These are phyloP conservation scores for Pichia scutulata DNA, from an alignment of 805 yeast genomes.

Conservation along the genomic window DNA sequence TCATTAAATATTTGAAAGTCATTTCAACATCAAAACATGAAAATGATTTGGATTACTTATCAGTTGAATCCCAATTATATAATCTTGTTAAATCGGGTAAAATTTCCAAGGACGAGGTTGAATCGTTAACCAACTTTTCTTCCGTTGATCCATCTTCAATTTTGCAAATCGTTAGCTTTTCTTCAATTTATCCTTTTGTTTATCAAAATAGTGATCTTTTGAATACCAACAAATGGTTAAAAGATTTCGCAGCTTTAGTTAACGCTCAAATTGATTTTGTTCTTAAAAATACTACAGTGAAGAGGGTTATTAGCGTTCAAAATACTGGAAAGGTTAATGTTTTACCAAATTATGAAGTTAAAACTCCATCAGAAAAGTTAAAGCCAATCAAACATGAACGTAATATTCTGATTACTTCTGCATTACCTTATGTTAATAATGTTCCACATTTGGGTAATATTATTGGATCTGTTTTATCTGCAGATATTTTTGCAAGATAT, in stretches of 20 bases:
- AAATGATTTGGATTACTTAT: conserved; percentile 15
- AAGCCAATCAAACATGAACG: conserved; percentile 65
- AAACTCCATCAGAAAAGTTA: conserved; percentile 30
- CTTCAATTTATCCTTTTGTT: conserved; percentile 44
- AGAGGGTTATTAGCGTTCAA: conserved; percentile 30
- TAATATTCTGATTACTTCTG: conserved; percentile 87
- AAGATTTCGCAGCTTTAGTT: conserved; percentile 36
- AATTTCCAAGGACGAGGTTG: conserved; percentile 15
- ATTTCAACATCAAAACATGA: conserved; percentile 7
- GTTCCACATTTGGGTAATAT: conserved; percentile 98
- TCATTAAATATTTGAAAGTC: conserved; percentile 53
- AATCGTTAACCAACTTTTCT: conserved; percentile 5
- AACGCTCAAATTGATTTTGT: conserved; percentile 40
- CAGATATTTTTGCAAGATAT: conserved; percentile 90
- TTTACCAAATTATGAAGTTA: conserved; percentile 13
- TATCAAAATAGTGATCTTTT: not conserved
- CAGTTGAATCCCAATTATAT: conserved; percentile 40
- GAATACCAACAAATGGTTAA: conserved; percentile 31
- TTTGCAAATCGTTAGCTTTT: conserved; percentile 50
- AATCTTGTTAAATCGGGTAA: conserved; percentile 31
- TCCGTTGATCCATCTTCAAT: conserved; percentile 33
- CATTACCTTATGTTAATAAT: conserved; percentile 95
- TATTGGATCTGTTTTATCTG: conserved; percentile 88
- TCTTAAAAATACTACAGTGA: conserved; percentile 36
- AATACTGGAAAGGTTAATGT: conserved; percentile 33